A percentile compares a stretch with the other conserved stretches of the same genome.
Evolutionary conservation across 192 early-diverging fungal genomes (phyloP).

Genomic region (Pecoramyces ruminantium): DNA sequence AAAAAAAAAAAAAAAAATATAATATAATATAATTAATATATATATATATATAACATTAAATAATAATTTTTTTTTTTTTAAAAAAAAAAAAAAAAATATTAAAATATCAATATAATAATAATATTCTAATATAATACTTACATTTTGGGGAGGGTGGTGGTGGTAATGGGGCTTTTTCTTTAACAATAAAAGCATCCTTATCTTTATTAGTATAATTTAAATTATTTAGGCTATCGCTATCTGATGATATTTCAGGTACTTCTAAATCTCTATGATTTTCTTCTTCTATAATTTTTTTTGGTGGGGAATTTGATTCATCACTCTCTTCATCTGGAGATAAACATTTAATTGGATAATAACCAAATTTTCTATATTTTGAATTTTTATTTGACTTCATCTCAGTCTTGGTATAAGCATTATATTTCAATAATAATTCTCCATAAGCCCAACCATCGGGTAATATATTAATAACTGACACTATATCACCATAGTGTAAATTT

Average conservation of each 20-base stretch:
- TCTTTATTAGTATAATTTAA: no score
- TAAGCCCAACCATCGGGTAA: neutral
- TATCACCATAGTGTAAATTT: neutral
- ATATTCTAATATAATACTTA: no score
- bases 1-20: no score
- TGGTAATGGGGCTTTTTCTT: no score
- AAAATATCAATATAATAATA: no score
- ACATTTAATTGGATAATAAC: neutral
- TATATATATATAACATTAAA: constrained; percentile 24
- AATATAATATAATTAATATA: no score
- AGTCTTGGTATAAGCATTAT: neutral
- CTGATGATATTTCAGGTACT: no score
- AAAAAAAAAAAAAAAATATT: no score
- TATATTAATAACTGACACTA: neutral
- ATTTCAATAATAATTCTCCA: neutral
- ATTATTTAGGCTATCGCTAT: no score
- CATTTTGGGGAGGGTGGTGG: no score
- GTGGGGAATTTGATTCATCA: neutral
- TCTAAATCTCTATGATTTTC: neutral
- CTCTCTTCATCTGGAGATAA: neutral
- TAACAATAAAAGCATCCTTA: no score
- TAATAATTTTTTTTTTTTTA: constrained; percentile 6
- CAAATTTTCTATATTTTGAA: neutral
- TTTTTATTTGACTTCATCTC: neutral
- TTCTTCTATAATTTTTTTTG: neutral